phyloP scores from a whole-genome alignment of 176 grass and related monocot genomes.

The Zizania latifolia region DNA sequence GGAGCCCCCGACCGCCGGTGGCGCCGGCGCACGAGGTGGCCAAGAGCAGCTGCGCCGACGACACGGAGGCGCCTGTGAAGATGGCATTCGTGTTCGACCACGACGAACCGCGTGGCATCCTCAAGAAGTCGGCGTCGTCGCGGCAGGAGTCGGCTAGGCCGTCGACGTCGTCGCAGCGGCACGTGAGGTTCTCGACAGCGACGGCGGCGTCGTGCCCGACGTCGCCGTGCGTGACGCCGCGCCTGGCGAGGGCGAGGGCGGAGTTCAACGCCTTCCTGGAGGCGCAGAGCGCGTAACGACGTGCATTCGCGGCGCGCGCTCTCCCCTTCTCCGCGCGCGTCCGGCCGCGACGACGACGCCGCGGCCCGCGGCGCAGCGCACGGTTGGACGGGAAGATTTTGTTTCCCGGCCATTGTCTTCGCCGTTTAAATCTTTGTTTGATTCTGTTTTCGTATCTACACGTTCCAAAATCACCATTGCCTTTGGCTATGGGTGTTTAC shows the following conservation, averaged over 20 bases:
- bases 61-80: constrained; percentile 54
- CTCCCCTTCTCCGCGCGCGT: too few relatives aligned
- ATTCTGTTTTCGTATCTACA: too few relatives aligned
- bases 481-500: too few relatives aligned
- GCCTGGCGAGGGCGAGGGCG: constrained; percentile 47
- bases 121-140: constrained; percentile 65
- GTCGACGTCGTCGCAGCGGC: constrained; percentile 62
- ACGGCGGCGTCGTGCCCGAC: constrained; percentile 42
- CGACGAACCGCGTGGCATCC: constrained; percentile 38
- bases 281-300: constrained; percentile 41
- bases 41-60: constrained; percentile 34
- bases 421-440: neutral
- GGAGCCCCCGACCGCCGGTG: constrained; percentile 25
- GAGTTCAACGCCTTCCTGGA: constrained; percentile 84
- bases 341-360: too few relatives aligned
- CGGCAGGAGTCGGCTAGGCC: constrained; percentile 37
- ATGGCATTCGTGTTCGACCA: constrained; percentile 68
- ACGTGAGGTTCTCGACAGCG: constrained; percentile 72
- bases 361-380: too few relatives aligned
- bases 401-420: neutral
- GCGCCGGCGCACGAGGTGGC: constrained; percentile 31
- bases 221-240: constrained; percentile 71
- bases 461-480: too few relatives aligned
- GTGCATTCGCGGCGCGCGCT: too few relatives aligned
- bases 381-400: neutral